phyloP scores from a whole-genome alignment of 2,329 filamentous ascomycete species.

The Colletotrichum abscissum region DNA sequence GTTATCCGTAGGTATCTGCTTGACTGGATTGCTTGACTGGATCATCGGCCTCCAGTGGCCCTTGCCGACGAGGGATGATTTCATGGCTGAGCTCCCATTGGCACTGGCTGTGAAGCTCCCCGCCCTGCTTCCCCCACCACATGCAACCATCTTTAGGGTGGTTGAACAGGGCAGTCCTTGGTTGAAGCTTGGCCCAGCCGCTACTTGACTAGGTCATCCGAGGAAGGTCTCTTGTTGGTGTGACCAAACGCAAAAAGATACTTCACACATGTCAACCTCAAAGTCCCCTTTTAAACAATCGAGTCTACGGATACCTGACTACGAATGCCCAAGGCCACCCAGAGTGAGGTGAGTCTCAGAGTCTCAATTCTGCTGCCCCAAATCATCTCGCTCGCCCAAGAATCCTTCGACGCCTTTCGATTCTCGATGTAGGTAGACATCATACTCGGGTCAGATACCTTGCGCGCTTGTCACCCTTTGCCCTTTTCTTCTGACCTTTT shows the following conservation, averaged over 20 bases:
- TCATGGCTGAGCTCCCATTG: slow-evolving; percentile 25
- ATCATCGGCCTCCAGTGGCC: slow-evolving; percentile 2
- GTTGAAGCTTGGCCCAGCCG: slow-evolving; percentile 7
- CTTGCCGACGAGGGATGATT: slow-evolving; percentile 25
- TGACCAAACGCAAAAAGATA: neutral
- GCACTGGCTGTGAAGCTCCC: slow-evolving; percentile 25
- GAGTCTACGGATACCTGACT: neutral
- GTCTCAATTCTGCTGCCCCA: slow-evolving; percentile 1
- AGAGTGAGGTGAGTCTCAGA: neutral
- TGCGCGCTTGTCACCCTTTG: neutral
- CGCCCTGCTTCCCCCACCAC: slow-evolving; percentile 28
- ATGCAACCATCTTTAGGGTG: slow-evolving; percentile 21
- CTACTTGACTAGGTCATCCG: slow-evolving; percentile 1
- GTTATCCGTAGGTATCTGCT: too few species aligned
- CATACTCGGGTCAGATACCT: neutral
- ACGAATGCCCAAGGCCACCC: neutral
- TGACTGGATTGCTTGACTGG: neutral
- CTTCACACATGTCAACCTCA: slow-evolving; percentile 33
- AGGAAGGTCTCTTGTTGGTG: neutral
- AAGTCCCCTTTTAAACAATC: slow-evolving; percentile 1
- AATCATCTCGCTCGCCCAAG: neutral
- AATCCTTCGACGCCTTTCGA: neutral
- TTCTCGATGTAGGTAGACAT: neutral
- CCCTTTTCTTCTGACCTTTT: neutral
- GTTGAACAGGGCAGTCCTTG: slow-evolving; percentile 25